Base-by-base conservation (phyloP, 179 eudicot species). In the Gypsophila paniculata region DNA sequence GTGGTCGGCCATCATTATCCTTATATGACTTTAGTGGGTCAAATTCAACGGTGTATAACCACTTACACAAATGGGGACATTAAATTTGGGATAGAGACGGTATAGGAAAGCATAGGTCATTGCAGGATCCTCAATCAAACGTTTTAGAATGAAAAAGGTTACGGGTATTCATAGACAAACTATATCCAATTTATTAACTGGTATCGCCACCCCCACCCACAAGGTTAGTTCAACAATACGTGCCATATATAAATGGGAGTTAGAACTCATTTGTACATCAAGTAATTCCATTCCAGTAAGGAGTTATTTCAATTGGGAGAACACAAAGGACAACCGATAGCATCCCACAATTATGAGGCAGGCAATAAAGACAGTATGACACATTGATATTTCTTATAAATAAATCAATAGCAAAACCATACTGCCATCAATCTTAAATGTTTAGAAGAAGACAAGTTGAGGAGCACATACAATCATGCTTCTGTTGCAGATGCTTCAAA, bases 381-480 rank as follows among this genome's bases (percentile, higher is more conserved):
- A n/a, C n/a, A n/a, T n/a, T n/a, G n/a, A n/a, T n/a, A n/a, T n/a
- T n/a, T n/a, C n/a, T n/a, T n/a, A n/a, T n/a, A n/a, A n/a, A n/a
- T n/a, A n/a, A n/a, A n/a, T n/a, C n/a, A n/a, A n/a, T n/a, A n/a
- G n/a, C n/a, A n/a, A n/a, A n/a, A n/a, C n/a, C n/a, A n/a, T n/a
- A n/a, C n/a, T 0, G 66, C 19, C 78, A 62, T 22, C 49, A 21
- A 61, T 12, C 8, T 48, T 69, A 51, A 36, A 57, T 59, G 68
- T 59, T 68, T 17, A 0, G 2, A 21, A 57, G 62, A 46, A 36
- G 53, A 26, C 8, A 38, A 34, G 77, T 25, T 5, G 53, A 79
- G 63, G 69, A 77, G 54, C 46, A 69, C 72, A 85, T 91, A 94
- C 99, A 86, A 48, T 90, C 97, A 79, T 91, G 90, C 71, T 76